Percentiles rank a stretch among this genome's conserved stretches.
Evolutionary conservation across 2,329 filamentous ascomycete species (phyloP).

Genomic region (Sclerotinia minor): DNA sequence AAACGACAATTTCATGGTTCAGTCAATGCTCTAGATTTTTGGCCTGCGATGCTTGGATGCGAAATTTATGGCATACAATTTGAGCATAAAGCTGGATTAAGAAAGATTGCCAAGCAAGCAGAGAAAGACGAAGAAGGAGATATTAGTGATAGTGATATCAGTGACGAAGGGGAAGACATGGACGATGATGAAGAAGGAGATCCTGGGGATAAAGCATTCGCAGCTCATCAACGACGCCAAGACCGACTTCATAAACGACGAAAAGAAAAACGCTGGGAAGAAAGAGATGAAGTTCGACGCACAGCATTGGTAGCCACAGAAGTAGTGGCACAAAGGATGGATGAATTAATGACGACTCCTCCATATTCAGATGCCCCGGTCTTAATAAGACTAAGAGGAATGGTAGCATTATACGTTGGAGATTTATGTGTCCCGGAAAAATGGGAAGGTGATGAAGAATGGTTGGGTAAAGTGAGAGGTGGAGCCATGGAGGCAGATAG

Average conservation of each 20-base stretch:
- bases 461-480: conserved; percentile 26
- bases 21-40: conserved; percentile 72
- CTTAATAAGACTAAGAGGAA: conserved; percentile 69
- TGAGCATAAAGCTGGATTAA: conserved; percentile 52
- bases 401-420: conserved; percentile 72
- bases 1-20: conserved; percentile 57
- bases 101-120: conserved; percentile 43
- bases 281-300: conserved; percentile 38
- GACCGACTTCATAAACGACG: conserved; percentile 24
- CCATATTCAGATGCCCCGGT: conserved; percentile 69
- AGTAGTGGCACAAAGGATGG: conserved; percentile 67
- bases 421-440: conserved; percentile 58
- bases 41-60: conserved; percentile 74
- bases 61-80: conserved; percentile 76
- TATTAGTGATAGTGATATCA: conserved; percentile 29
- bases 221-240: conserved; percentile 30
- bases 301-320: conserved; percentile 49
- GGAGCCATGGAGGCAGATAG: conserved; percentile 28
- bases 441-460: conserved; percentile 30
- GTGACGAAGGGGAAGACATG: conserved; percentile 27
- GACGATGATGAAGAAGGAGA: conserved; percentile 28
- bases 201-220: conserved; percentile 31
- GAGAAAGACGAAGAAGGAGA: conserved; percentile 36
- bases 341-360: conserved; percentile 65
- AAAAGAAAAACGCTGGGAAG: conserved; percentile 35